phyloP scores from a whole-genome alignment of 1,284 basidiomycete genomes.

The Melanopsichium pennsylvanicum region DNA sequence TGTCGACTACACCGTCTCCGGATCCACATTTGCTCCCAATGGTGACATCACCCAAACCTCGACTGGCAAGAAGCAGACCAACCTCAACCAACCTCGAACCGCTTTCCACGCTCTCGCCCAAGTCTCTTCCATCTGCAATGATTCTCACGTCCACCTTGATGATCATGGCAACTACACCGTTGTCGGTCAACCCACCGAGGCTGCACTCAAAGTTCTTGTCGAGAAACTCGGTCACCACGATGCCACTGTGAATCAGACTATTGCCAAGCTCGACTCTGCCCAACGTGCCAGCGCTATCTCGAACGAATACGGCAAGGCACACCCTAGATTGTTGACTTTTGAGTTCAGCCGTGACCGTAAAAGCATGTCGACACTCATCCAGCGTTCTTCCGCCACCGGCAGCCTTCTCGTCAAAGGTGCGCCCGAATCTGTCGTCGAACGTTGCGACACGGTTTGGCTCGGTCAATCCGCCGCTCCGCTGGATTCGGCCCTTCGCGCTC shows the following conservation, averaged over 20 bases:
- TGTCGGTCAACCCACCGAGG: constrained; percentile 90
- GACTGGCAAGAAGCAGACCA: constrained; percentile 28
- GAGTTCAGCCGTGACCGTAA: constrained; percentile 98
- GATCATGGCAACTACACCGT: constrained; percentile 82
- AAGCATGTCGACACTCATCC: constrained; percentile 94
- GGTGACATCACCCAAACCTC: constrained; percentile 50
- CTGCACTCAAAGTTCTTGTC: constrained; percentile 71
- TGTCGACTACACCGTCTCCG: constrained; percentile 57
- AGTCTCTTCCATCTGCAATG: constrained; percentile 63
- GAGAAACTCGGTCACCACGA: constrained; percentile 77
- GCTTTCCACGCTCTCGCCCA: constrained; percentile 60
- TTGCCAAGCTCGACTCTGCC: constrained; percentile 72
- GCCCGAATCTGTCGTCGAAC: constrained; percentile 90
- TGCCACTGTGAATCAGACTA: constrained; percentile 68
- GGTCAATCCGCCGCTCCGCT: constrained; percentile 26
- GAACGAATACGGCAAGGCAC: constrained; percentile 80
- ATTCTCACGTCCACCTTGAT: constrained; percentile 54
- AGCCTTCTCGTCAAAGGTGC: constrained; percentile 87
- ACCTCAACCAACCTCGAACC: constrained; percentile 54
- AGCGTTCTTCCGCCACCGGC: constrained; percentile 70
- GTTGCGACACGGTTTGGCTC: constrained; percentile 79
- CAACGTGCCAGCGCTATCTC: constrained; percentile 78
- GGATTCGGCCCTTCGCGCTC: constrained; percentile 72
- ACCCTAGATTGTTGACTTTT: constrained; percentile 86
- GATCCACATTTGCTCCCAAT: constrained; percentile 56